Base-by-base conservation (phyloP, 2,329 filamentous ascomycete species). In the Lizonia empirigonia region DNA sequence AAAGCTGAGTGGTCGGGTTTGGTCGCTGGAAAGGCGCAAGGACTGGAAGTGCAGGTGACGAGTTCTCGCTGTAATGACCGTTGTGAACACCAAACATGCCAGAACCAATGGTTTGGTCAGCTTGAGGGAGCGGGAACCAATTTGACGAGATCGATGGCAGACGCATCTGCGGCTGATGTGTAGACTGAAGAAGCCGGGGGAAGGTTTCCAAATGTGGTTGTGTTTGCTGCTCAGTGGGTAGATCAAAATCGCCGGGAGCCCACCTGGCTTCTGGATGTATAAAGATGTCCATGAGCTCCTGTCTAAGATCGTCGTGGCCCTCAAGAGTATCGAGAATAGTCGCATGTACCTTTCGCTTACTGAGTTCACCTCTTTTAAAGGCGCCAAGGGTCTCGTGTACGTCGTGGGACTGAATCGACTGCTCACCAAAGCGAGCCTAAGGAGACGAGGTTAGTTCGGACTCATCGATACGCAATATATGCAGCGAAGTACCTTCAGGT, bases 391-490 rank as follows among this genome's bases (percentile, higher is more conserved):
- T 53, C 12, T 59, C 36, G 20, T 58, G 49, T 23, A 65, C 62
- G 5, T 45, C 45, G 4, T 20, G 41, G 9, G 59, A 49, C 37
- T 69, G 52, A 7, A 27, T 10, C 4, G 68, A 69, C 1, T 54
- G 38, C 15, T 58, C 52, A 13, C 67, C 67, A n/a, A 70, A 69
- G 6, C 55, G 52, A 23, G 36, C 24, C 65, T 70, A n/a, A 34
- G 2, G n/a, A 23, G 2, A 7, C 8, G n/a, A 33, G 33, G 35
- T 26, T 24, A 37, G 13, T 5, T n/a, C 5, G 10, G 6, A 23
- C 6, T n/a, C 26, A 13, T 9, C 13, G 58, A 12, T 9, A 20
- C 2, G 1, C 3, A 19, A 5, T 5, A 10, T 8, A 5, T 12
- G 15, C 18, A 27, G 37, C 12, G 2, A 22, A 50, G 37, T 53